Conservation (phyloP, 176 grass and related monocot genomes). For the Urochloa ruziziensis region DNA sequence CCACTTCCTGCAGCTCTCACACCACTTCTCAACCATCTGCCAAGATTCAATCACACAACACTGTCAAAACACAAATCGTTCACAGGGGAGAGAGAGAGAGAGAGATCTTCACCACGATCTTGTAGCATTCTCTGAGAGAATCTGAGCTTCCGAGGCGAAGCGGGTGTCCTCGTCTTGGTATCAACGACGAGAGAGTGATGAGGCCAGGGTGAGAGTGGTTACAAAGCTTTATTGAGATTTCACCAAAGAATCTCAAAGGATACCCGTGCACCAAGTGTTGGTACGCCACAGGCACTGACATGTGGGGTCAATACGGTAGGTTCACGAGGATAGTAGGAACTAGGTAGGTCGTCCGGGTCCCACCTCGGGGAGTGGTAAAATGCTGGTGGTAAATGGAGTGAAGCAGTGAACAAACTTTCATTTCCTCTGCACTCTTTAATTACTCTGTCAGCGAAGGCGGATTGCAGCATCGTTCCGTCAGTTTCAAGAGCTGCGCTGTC, state of each 20-base stretch:
- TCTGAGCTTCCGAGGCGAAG: constrained; percentile 17
- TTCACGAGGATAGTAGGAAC: not conserved
- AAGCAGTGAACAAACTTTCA: not conserved
- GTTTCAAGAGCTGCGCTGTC: too few relatives aligned
- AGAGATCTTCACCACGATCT: not conserved
- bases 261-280: not conserved
- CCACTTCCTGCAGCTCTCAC: constrained; percentile 35
- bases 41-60: not conserved
- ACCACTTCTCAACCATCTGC: constrained; percentile 18
- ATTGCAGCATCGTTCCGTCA: too few relatives aligned
- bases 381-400: not conserved
- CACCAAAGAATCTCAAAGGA: not conserved
- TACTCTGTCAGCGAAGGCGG: too few relatives aligned
- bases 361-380: not conserved
- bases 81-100: not conserved
- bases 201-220: not conserved
- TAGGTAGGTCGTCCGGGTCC: too few relatives aligned
- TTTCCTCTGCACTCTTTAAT: too few relatives aligned
- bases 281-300: not conserved
- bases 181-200: constrained; percentile 3
- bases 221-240: not conserved
- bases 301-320: not conserved
- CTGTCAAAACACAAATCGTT: not conserved
- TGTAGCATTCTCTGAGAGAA: not conserved
- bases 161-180: not conserved